Conservation (phyloP, 108 stramenopile species). For the Chaetoceros tenuissimus region DNA sequence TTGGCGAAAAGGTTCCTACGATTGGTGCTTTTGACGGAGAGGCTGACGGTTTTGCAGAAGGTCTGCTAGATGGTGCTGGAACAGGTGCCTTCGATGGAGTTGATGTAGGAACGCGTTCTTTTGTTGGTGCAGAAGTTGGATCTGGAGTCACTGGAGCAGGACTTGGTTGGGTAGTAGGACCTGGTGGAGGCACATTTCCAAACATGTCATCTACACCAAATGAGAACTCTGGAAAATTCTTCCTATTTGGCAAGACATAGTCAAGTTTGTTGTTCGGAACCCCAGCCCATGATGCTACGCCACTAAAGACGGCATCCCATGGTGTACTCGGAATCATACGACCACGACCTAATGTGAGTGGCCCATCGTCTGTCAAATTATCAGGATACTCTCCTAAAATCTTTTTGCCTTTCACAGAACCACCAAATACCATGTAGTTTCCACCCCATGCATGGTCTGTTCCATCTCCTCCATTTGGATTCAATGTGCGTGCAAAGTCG, state of each 20-base stretch:
- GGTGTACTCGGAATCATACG: constrained; percentile 54
- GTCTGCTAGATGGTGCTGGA: too few relatives aligned
- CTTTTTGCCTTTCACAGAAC: constrained; percentile 40
- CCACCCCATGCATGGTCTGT: constrained; percentile 71
- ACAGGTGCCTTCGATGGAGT: too few relatives aligned
- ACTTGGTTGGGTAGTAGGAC: too few relatives aligned
- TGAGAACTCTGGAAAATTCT: too few relatives aligned
- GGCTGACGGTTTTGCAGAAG: too few relatives aligned
- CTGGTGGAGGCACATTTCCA: too few relatives aligned
- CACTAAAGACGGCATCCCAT: constrained; percentile 59
- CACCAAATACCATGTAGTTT: constrained; percentile 40
- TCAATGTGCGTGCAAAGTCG: constrained; percentile 65
- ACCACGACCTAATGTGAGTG: constrained; percentile 37
- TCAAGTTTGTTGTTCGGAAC: background rate
- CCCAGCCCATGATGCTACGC: constrained; percentile 40
- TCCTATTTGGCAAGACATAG: background rate
- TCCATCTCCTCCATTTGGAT: constrained; percentile 60
- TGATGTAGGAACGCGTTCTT: too few relatives aligned
- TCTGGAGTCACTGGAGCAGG: too few relatives aligned
- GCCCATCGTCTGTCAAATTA: constrained; percentile 28
- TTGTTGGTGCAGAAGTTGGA: too few relatives aligned
- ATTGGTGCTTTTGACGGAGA: too few relatives aligned
- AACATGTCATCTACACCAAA: too few relatives aligned
- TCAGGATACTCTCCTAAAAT: constrained; percentile 47
- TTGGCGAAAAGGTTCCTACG: too few relatives aligned